Percentiles rank a stretch among this genome's conserved stretches.
Evolutionary conservation across 441 rosid species (phyloP).

Genomic region (Codiaeum variegatum): DNA sequence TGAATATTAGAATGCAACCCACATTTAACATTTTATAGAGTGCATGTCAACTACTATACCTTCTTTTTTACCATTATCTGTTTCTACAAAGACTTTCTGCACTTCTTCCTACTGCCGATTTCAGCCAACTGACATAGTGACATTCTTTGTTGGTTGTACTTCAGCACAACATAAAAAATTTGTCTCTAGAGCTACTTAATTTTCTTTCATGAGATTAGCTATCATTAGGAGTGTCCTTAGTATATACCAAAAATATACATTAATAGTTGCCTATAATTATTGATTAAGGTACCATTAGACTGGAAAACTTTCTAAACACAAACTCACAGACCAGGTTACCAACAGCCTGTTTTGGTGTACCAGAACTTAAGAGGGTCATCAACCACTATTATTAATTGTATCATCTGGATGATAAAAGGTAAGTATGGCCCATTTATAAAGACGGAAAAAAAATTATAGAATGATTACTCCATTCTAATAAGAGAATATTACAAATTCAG

Average conservation of each 20-base stretch:
- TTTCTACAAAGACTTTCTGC: neutral
- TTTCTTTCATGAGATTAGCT: neutral
- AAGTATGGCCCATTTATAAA: neutral
- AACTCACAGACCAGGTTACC: neutral
- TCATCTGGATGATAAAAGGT: neutral
- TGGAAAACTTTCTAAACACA: neutral
- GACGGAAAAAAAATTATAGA: neutral
- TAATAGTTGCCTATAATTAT: neutral
- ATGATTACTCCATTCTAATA: neutral
- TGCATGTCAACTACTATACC: neutral
- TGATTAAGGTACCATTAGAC: too few relatives aligned
- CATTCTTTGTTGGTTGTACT: neutral
- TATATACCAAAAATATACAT: neutral
- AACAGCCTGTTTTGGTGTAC: constrained; percentile 5
- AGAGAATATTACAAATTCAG: neutral
- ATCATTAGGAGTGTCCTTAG: neutral
- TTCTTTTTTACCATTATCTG: neutral
- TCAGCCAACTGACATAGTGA: constrained; percentile 6
- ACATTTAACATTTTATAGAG: neutral
- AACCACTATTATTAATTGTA: neutral
- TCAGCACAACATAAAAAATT: neutral
- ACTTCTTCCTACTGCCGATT: neutral
- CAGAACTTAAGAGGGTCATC: neutral
- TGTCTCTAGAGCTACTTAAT: neutral
- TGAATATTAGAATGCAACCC: neutral